Conservation (phyloP, 169 alveolate genomes). For the Plasmodium yoelii region DNA sequence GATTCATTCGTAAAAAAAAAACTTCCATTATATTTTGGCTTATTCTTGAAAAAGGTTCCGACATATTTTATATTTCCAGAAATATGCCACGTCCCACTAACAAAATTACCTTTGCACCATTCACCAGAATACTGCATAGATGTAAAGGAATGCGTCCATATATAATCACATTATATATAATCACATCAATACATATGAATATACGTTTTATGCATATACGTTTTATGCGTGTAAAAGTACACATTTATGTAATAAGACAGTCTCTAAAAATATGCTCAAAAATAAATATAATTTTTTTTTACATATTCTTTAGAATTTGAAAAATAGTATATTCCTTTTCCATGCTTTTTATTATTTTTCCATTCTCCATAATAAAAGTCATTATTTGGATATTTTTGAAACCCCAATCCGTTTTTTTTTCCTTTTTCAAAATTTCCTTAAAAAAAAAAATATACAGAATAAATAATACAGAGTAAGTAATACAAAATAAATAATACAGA, state of each 20-base stretch:
- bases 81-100: conserved; percentile 31
- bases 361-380: conserved; percentile 94
- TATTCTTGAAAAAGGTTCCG: conserved; percentile 42
- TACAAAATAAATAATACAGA: neutral
- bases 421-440: conserved; percentile 90
- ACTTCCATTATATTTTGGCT: conserved; percentile 33
- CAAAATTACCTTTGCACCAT: conserved; percentile 57
- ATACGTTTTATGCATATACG: no score
- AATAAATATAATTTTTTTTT: neutral
- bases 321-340: conserved; percentile 92
- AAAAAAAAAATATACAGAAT: neutral
- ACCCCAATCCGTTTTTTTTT: conserved; percentile 92
- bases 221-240: no score
- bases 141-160: neutral
- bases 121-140: conserved; percentile 82
- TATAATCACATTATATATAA: neutral
- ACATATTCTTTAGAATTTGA: conserved; percentile 89
- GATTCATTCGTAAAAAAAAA: conserved; percentile 28
- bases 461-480: neutral
- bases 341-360: conserved; percentile 92
- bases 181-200: no score
- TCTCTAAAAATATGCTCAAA: no score
- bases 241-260: no score
- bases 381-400: conserved; percentile 89
- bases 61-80: conserved; percentile 48